These are phyloP conservation scores for Agaricus sinodeliciosus DNA, from an alignment of 768 basidiomycete genomes.

Conservation along the genomic window DNA sequence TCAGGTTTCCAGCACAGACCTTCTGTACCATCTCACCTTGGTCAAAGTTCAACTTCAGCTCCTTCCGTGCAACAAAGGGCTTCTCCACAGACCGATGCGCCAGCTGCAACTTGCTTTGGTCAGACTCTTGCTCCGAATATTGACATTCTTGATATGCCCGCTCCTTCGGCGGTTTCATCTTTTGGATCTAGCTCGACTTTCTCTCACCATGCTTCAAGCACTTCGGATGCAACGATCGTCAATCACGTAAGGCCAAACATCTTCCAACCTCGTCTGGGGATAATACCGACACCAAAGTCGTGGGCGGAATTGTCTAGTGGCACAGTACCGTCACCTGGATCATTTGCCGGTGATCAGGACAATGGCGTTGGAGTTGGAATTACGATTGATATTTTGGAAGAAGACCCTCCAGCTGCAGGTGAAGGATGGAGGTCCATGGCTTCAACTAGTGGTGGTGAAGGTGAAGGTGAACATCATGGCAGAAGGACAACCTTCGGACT, in stretches of 20 bases:
- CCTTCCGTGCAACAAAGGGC: conserved; percentile 19
- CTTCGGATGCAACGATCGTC: not conserved
- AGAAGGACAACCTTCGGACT: conserved; percentile 57
- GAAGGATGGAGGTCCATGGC: conserved; percentile 57
- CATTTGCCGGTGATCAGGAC: conserved; percentile 17
- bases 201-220: conserved; percentile 20
- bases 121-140: conserved; percentile 8
- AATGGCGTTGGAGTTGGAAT: conserved; percentile 29
- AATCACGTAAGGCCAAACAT: conserved; percentile 11
- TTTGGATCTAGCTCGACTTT: conserved; percentile 34
- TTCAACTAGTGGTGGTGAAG: conserved; percentile 19
- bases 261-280: conserved; percentile 32
- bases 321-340: conserved; percentile 11
- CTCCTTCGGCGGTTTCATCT: conserved; percentile 47
- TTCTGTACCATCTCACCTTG: conserved; percentile 17
- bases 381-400: conserved; percentile 58
- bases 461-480: conserved; percentile 20
- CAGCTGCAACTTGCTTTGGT: not conserved
- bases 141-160: conserved; percentile 33
- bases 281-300: conserved; percentile 20
- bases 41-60: conserved; percentile 14
- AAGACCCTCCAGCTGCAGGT: conserved; percentile 57
- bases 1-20: conserved; percentile 13
- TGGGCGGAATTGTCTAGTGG: conserved; percentile 22
- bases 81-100: conserved; percentile 1